A percentile compares a stretch with the other conserved stretches of the same genome.
Evolutionary conservation across 768 basidiomycete species (phyloP).

Genomic region (Neoboletus subvelutipes): DNA sequence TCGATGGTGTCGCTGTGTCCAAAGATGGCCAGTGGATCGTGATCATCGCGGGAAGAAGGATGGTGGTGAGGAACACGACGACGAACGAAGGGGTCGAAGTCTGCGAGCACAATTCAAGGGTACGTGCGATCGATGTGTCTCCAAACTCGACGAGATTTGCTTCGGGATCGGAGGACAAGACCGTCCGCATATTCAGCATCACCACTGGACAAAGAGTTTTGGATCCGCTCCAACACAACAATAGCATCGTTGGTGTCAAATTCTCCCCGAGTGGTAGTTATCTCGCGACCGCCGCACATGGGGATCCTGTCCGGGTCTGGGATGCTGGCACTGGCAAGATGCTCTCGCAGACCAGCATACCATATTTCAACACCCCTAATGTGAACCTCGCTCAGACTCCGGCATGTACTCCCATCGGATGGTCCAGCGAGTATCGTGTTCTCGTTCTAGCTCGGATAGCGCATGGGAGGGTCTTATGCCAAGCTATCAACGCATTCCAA

Average conservation of each 20-base stretch:
- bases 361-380: too few relatives aligned
- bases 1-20: not conserved
- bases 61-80: slow-evolving; percentile 3
- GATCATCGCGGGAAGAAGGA: not conserved
- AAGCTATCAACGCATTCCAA: not conserved
- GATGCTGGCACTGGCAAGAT: not conserved
- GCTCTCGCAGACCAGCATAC: not conserved
- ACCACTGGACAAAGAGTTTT: slow-evolving; percentile 1
- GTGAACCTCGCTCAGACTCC: not conserved
- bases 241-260: not conserved
- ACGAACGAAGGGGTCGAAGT: slow-evolving; percentile 3
- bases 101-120: not conserved
- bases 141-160: slow-evolving; percentile 11
- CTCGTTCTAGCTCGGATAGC: not conserved
- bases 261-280: slow-evolving; percentile 5
- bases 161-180: slow-evolving; percentile 9
- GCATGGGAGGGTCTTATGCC: accelerated
- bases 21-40: slow-evolving; percentile 14
- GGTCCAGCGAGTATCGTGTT: not conserved
- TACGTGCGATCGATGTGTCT: slow-evolving; percentile 10
- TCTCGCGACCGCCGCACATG: not conserved
- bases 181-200: slow-evolving; percentile 6
- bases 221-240: slow-evolving; percentile 2
- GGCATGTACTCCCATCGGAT: not conserved
- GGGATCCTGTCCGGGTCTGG: slow-evolving; percentile 2